Conservation (phyloP, 2,329 filamentous ascomycete genomes). For the Cercospora beticola region DNA sequence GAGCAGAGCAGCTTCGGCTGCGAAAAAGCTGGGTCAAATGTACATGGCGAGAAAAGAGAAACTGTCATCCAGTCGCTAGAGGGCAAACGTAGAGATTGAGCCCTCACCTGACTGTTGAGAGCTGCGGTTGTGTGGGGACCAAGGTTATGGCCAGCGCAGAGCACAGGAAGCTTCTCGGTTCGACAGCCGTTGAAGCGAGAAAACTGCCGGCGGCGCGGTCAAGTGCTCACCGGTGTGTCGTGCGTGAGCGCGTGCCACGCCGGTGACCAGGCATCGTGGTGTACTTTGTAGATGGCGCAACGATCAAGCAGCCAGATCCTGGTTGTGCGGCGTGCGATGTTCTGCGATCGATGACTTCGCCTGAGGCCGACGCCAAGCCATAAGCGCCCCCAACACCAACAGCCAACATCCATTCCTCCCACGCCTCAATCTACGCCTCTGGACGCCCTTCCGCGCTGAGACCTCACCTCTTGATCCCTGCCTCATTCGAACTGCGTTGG, state of each 20-base stretch:
- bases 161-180: constrained; percentile 14
- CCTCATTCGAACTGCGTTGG: not conserved
- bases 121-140: constrained; percentile 9
- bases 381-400: constrained; percentile 7
- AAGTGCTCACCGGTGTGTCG: not conserved
- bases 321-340: not conserved
- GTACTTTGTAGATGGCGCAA: not conserved
- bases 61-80: constrained; percentile 10
- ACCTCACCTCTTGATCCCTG: constrained; percentile 9
- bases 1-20: not conserved
- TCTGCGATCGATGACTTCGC: not conserved
- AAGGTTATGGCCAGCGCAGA: too few relatives aligned
- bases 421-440: constrained; percentile 5
- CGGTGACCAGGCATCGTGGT: not conserved
- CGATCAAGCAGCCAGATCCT: not conserved
- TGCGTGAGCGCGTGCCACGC: not conserved
- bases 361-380: not conserved
- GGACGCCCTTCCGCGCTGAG: not conserved
- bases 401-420: constrained; percentile 9
- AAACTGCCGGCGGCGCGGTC: constrained; percentile 5
- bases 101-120: constrained; percentile 8
- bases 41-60: constrained; percentile 16
- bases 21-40: not conserved
- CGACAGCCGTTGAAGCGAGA: not conserved
- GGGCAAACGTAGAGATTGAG: constrained; percentile 1